Conservation (phyloP, 805 yeast genomes). For the Danielia reshetovae region DNA sequence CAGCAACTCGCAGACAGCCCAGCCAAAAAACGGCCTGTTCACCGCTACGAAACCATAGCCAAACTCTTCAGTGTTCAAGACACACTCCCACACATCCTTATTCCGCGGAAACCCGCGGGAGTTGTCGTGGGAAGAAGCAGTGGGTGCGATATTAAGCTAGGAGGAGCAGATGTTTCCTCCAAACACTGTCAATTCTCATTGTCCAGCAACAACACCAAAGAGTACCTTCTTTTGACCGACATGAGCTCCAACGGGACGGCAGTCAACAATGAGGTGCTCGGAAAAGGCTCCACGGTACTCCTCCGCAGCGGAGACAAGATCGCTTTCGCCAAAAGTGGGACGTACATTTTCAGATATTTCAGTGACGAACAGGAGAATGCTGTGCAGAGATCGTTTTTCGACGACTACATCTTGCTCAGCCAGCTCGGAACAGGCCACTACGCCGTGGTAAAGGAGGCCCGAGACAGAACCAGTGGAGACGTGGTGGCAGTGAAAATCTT, state of each 20-base stretch:
- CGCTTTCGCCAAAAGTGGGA: conserved; percentile 49
- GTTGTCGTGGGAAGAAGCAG: conserved; percentile 53
- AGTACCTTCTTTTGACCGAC: conserved; percentile 49
- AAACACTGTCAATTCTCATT: conserved; percentile 54
- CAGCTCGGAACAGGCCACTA: conserved; percentile 76
- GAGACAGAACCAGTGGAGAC: conserved; percentile 52
- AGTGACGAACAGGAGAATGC: conserved; percentile 21
- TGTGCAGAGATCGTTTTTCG: conserved; percentile 44
- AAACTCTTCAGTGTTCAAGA: conserved; percentile 20
- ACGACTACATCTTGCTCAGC: conserved; percentile 52
- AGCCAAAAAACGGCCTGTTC: conserved; percentile 14
- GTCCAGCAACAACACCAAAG: conserved; percentile 31
- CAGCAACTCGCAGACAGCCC: conserved; percentile 13
- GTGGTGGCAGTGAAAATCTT: conserved; percentile 73
- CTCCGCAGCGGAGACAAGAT: conserved; percentile 63
- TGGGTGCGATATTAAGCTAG: conserved; percentile 51
- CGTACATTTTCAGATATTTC: conserved; percentile 46
- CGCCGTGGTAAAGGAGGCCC: conserved; percentile 74
- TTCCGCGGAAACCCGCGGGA: conserved; percentile 23
- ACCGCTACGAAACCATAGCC: conserved; percentile 19
- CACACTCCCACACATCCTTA: conserved; percentile 18
- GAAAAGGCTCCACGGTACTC: conserved; percentile 45
- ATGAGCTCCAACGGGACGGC: conserved; percentile 63
- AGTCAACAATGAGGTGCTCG: conserved; percentile 53
- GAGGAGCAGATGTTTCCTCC: conserved; percentile 62